Evolutionary conservation across 768 basidiomycete species (phyloP).

Genomic region (Dioszegia hungarica): DNA sequence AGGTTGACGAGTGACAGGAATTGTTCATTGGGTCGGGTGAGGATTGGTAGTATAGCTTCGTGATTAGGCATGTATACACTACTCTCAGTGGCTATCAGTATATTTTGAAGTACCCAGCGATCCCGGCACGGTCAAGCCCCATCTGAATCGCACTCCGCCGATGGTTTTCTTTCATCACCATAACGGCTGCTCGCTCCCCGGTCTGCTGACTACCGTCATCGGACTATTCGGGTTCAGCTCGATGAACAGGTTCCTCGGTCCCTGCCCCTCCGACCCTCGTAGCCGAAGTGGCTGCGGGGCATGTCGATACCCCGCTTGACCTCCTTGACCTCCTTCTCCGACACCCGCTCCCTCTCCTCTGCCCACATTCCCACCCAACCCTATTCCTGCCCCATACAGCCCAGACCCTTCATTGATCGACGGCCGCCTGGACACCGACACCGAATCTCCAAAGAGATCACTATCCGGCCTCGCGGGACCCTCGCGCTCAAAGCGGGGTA

Average conservation of each 20-base stretch:
- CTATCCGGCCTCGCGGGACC: slow-evolving; percentile 33
- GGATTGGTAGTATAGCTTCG: too few species aligned
- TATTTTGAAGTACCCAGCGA: too few species aligned
- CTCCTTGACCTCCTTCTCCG: background rate
- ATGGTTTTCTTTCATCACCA: background rate
- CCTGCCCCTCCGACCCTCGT: background rate
- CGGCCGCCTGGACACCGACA: background rate
- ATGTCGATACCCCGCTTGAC: background rate
- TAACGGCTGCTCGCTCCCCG: slow-evolving; percentile 2
- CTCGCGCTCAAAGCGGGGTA: slow-evolving; percentile 6
- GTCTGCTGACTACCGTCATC: slow-evolving; percentile 15
- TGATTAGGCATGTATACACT: too few species aligned
- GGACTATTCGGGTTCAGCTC: slow-evolving; percentile 38
- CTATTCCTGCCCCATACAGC: background rate
- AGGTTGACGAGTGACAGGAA: too few species aligned
- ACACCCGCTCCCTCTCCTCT: too few species aligned
- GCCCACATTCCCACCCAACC: background rate
- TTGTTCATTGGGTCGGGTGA: too few species aligned
- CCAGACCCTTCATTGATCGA: background rate
- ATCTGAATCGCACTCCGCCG: too few species aligned
- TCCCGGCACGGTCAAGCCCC: too few species aligned
- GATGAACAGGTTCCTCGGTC: slow-evolving; percentile 22
- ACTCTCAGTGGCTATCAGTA: too few species aligned
- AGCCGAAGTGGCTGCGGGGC: background rate
- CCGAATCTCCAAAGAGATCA: slow-evolving; percentile 27